These are phyloP conservation scores for Talaromyces stipitatus DNA, from an alignment of 495 filamentous ascomycete species.

Conservation along the genomic window DNA sequence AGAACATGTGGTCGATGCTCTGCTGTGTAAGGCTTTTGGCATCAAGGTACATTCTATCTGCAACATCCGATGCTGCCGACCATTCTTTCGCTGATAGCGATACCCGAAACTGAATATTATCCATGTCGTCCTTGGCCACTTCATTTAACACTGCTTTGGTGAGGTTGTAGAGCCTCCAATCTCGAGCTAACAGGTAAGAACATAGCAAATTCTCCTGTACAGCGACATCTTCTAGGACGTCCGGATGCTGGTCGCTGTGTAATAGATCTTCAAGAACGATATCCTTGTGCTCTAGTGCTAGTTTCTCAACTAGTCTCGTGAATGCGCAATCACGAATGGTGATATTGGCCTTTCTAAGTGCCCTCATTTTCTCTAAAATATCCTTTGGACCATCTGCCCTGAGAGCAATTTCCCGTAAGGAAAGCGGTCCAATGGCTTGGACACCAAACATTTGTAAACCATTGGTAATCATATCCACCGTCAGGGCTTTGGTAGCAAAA, in stretches of 20 bases:
- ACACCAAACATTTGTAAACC: conserved; percentile 58
- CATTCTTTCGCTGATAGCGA: conserved; percentile 29
- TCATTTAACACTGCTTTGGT: conserved; percentile 43
- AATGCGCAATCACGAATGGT: conserved; percentile 51
- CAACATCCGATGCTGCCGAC: conserved; percentile 23
- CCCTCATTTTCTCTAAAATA: conserved; percentile 45
- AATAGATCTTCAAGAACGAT: conserved; percentile 54
- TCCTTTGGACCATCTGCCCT: conserved; percentile 46
- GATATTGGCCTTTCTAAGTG: conserved; percentile 52
- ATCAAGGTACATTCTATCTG: conserved; percentile 27
- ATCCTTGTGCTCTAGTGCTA: conserved; percentile 46
- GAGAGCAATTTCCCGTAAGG: conserved; percentile 61
- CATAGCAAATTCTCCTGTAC: conserved; percentile 51
- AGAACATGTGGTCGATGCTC: conserved; percentile 31
- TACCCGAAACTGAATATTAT: conserved; percentile 38
- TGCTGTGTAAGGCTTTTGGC: conserved; percentile 17
- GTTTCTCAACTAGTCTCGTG: conserved; percentile 46
- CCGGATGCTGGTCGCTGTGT: conserved; percentile 66
- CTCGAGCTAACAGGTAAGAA: conserved; percentile 38
- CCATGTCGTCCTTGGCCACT: conserved; percentile 20
- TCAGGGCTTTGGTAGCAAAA: conserved; percentile 62
- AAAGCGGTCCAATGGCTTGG: conserved; percentile 59
- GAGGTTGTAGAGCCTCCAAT: conserved; percentile 46
- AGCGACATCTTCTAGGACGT: conserved; percentile 55
- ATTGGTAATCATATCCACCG: conserved; percentile 55